phyloP scores from a whole-genome alignment of 2,329 filamentous ascomycete species.

The Aspergillus glaucus region DNA sequence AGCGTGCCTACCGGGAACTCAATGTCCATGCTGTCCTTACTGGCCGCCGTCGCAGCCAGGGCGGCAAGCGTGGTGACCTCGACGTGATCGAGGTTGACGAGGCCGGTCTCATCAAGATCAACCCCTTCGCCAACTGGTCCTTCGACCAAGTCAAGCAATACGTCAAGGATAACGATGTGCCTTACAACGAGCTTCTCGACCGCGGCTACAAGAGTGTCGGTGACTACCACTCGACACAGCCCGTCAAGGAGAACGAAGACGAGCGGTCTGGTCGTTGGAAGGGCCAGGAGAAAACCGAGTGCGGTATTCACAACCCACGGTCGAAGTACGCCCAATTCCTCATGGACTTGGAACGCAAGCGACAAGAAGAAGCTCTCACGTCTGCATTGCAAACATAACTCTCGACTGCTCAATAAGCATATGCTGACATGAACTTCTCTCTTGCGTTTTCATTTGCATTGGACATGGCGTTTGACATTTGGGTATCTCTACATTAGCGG shows the following conservation, averaged over 20 bases:
- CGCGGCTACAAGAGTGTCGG: constrained; percentile 96
- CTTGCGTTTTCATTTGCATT: constrained; percentile 3
- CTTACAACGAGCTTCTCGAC: constrained; percentile 88
- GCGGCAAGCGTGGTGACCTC: constrained; percentile 82
- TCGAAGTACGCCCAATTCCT: constrained; percentile 86
- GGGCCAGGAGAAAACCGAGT: constrained; percentile 92
- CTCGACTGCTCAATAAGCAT: constrained; percentile 22
- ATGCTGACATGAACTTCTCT: not conserved
- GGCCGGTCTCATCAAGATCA: constrained; percentile 90
- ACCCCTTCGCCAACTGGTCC: constrained; percentile 89
- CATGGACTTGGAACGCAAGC: constrained; percentile 64
- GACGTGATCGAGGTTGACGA: constrained; percentile 92
- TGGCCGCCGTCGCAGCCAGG: constrained; percentile 84
- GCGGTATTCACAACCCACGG: constrained; percentile 97
- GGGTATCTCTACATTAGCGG: constrained; percentile 13
- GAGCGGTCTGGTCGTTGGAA: constrained; percentile 97
- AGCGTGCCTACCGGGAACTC: constrained; percentile 82
- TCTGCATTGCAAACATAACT: constrained; percentile 36
- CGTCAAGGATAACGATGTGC: constrained; percentile 77
- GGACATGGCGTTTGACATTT: constrained; percentile 3
- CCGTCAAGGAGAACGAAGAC: constrained; percentile 84
- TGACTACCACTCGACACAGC: constrained; percentile 95
- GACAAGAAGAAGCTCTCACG: constrained; percentile 51
- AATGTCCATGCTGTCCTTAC: constrained; percentile 87
- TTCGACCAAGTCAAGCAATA: constrained; percentile 88